Evolutionary conservation across 2,329 filamentous ascomycete species (phyloP).

Genomic region (Beauveria asiatica): DNA sequence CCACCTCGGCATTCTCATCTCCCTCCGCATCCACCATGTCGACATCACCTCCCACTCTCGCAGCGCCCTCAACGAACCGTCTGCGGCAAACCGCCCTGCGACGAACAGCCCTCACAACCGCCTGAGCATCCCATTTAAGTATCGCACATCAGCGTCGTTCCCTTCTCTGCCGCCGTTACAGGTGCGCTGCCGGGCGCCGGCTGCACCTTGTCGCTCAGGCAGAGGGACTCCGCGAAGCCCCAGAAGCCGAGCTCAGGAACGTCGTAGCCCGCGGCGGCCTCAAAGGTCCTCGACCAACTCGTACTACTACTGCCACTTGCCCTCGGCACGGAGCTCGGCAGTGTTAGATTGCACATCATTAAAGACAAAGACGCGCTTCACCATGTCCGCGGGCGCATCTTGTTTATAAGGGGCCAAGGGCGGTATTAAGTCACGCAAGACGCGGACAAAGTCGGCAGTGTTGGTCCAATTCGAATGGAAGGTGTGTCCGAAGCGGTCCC

Average conservation of each 20-base stretch:
- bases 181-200: constrained; percentile 27
- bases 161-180: constrained; percentile 33
- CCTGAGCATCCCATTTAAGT: constrained; percentile 48
- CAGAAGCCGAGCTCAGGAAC: constrained; percentile 53
- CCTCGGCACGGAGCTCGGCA: too few relatives aligned
- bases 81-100: constrained; percentile 32
- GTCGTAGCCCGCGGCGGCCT: constrained; percentile 41
- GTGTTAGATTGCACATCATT: constrained; percentile 51
- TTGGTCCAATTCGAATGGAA: constrained; percentile 6
- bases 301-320: constrained; percentile 36
- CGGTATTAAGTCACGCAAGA: constrained; percentile 46
- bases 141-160: constrained; percentile 46
- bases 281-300: constrained; percentile 39
- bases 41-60: constrained; percentile 30
- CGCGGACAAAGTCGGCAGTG: constrained; percentile 44
- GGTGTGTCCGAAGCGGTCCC: too few relatives aligned
- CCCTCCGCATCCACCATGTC: constrained; percentile 18
- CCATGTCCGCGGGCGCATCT: constrained; percentile 46
- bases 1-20: constrained; percentile 12
- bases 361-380: constrained; percentile 53
- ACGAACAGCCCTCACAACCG: constrained; percentile 43
- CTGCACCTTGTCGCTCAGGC: not conserved
- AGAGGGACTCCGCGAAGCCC: constrained; percentile 32
- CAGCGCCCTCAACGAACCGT: constrained; percentile 17
- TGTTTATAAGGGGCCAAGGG: constrained; percentile 43